These are phyloP conservation scores for Uronychia setigera DNA, from an alignment of 73 alveolate genomes.

Conservation along the genomic window DNA sequence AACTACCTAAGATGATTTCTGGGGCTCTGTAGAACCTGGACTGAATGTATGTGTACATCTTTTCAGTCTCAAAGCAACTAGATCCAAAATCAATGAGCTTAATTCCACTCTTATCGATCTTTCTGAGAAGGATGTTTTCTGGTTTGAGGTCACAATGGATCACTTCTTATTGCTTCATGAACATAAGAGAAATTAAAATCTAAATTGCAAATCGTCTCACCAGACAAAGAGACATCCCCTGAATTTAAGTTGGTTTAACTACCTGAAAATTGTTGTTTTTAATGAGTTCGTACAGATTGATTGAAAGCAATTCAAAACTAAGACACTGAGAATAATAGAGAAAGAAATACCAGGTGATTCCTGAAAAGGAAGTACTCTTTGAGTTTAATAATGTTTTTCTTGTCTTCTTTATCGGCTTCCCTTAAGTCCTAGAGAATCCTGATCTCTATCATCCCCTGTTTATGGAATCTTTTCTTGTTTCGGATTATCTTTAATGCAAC, in stretches of 20 bases:
- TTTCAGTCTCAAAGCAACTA: constrained; percentile 70
- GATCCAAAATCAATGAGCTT: constrained; percentile 89
- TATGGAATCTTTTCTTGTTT: too few species aligned
- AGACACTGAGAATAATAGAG: too few species aligned
- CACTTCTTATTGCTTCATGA: constrained; percentile 33
- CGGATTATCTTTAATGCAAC: too few species aligned
- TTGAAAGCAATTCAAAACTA: constrained; percentile 71
- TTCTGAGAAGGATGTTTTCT: constrained; percentile 32
- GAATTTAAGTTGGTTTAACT: too few species aligned
- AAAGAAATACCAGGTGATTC: too few species aligned
- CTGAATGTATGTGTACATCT: constrained; percentile 68
- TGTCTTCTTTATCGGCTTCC: too few species aligned
- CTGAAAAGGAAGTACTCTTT: too few species aligned
- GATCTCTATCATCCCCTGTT: too few species aligned
- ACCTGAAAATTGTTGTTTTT: constrained; percentile 43
- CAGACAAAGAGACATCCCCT: constrained; percentile 27
- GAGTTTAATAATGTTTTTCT: too few species aligned
- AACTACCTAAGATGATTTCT: too few species aligned
- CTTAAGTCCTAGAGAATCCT: too few species aligned
- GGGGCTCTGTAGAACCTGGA: too few species aligned
- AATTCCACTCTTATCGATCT: constrained; percentile 39
- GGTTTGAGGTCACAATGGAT: constrained; percentile 60
- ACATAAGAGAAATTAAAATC: constrained; percentile 35
- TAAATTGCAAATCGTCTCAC: constrained; percentile 38
- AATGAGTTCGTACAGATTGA: constrained; percentile 70